These are phyloP conservation scores for Hypoxylon fuscum DNA, from an alignment of 495 filamentous ascomycete species.

Conservation along the genomic window DNA sequence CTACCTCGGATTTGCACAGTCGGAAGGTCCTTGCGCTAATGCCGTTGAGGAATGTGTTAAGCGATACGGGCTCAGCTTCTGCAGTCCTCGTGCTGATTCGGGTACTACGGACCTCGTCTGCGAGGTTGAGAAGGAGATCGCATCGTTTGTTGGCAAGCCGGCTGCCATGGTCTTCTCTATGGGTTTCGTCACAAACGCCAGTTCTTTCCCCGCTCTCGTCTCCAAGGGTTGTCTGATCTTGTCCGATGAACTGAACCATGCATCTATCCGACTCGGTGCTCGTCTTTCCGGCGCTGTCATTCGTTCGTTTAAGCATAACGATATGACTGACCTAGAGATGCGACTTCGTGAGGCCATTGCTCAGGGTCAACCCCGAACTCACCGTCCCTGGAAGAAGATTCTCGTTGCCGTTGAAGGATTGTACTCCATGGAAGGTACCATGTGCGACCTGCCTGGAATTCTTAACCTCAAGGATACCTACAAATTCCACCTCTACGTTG, in stretches of 20 bases:
- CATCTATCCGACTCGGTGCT: slow-evolving; percentile 94
- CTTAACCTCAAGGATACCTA: slow-evolving; percentile 89
- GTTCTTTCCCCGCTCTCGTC: slow-evolving; percentile 87
- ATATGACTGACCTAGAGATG: slow-evolving; percentile 86
- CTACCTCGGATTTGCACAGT: slow-evolving; percentile 98
- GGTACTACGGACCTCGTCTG: slow-evolving; percentile 87
- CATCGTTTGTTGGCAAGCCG: slow-evolving; percentile 91
- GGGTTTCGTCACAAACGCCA: slow-evolving; percentile 96
- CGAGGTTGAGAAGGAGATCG: slow-evolving; percentile 89
- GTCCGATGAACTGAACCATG: slow-evolving; percentile 96
- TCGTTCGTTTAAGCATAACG: slow-evolving; percentile 95
- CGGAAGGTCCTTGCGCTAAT: slow-evolving; percentile 95
- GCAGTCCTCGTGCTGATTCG: slow-evolving; percentile 81
- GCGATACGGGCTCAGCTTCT: slow-evolving; percentile 82
- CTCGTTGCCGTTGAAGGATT: slow-evolving; percentile 95
- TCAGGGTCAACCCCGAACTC: slow-evolving; percentile 94
- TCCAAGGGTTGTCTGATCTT: slow-evolving; percentile 92
- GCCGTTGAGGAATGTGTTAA: slow-evolving; percentile 84
- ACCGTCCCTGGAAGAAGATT: slow-evolving; percentile 99
- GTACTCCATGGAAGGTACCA: slow-evolving; percentile 99
- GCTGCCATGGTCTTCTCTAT: slow-evolving; percentile 97
- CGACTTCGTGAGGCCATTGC: slow-evolving; percentile 90
- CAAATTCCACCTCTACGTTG: slow-evolving; percentile 94
- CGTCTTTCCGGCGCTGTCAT: slow-evolving; percentile 95
- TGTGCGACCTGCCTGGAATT: slow-evolving; percentile 92